phyloP scores from a whole-genome alignment of 2,329 filamentous ascomycete species.

The Neofusicoccum sp. region DNA sequence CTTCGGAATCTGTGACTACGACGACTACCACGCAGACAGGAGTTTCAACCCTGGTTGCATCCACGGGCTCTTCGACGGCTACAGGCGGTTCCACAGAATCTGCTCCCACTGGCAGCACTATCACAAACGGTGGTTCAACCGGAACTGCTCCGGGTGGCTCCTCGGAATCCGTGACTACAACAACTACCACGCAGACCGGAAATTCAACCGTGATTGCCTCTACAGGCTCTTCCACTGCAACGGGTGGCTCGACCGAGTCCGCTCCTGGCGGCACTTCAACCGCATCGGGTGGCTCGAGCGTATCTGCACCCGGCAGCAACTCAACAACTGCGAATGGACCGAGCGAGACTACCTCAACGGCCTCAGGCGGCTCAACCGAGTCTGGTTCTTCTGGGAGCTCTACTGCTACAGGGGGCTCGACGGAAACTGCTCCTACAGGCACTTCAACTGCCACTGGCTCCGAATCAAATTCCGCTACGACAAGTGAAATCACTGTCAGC shows the following conservation, averaged over 20 bases:
- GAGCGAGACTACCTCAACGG: background rate
- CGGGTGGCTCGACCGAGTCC: background rate
- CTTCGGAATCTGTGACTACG: too few relatives aligned
- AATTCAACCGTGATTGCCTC: background rate
- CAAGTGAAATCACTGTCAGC: slow-evolving; percentile 2
- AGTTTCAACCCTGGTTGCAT: slow-evolving; percentile 17
- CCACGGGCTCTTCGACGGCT: slow-evolving; percentile 12
- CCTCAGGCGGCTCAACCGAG: background rate
- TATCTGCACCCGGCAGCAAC: background rate
- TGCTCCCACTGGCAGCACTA: too few relatives aligned
- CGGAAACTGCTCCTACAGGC: background rate
- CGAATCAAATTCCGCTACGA: background rate
- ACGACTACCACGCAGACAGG: background rate
- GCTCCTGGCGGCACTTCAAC: background rate
- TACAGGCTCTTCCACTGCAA: background rate
- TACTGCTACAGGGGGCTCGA: background rate
- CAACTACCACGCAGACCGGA: background rate
- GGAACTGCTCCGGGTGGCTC: background rate
- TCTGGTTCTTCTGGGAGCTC: background rate
- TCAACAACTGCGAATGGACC: background rate
- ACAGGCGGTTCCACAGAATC: background rate
- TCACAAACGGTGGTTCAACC: too few relatives aligned
- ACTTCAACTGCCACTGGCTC: slow-evolving; percentile 16
- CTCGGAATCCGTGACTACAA: background rate
- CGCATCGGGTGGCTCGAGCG: background rate